Evolutionary conservation across 306 rosid species (phyloP).

Genomic region (Clitoria ternatea): DNA sequence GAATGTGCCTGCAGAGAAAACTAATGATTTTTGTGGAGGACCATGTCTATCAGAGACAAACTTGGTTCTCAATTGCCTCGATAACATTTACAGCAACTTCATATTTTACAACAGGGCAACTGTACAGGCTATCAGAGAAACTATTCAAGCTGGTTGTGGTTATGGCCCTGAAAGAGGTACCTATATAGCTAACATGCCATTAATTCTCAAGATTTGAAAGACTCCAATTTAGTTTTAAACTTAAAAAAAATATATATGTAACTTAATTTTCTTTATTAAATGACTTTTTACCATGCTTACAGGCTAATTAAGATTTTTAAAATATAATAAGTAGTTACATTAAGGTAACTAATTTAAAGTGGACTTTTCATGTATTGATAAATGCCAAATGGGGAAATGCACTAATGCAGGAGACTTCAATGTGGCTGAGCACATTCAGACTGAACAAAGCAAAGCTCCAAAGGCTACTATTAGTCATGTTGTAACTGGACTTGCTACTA

Average conservation of each 20-base stretch:
- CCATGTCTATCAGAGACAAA: slow-evolving; percentile 73
- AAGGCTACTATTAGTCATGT: slow-evolving; percentile 32
- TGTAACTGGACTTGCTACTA: slow-evolving; percentile 38
- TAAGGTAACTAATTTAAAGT: too few relatives aligned
- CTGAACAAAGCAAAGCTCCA: slow-evolving; percentile 36
- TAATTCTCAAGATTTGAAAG: too few relatives aligned
- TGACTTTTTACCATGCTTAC: too few relatives aligned
- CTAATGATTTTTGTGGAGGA: slow-evolving; percentile 61
- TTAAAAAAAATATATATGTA: background rate
- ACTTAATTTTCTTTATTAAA: too few relatives aligned
- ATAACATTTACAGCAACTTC: slow-evolving; percentile 52
- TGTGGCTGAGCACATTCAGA: slow-evolving; percentile 53
- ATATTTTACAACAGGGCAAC: slow-evolving; percentile 76
- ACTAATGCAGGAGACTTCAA: slow-evolving; percentile 57
- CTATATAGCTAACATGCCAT: too few relatives aligned
- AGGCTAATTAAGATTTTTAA: too few relatives aligned
- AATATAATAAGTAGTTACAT: too few relatives aligned
- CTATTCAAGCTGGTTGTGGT: slow-evolving; percentile 67
- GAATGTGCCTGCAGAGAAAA: slow-evolving; percentile 43
- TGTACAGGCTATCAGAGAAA: slow-evolving; percentile 51
- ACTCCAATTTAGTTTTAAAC: too few relatives aligned
- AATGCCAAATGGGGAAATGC: background rate
- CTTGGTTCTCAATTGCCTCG: slow-evolving; percentile 64
- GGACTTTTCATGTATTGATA: too few relatives aligned
- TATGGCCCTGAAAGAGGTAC: slow-evolving; percentile 75